Conservation (phyloP, 768 basidiomycete genomes). For the Russula sp. region DNA sequence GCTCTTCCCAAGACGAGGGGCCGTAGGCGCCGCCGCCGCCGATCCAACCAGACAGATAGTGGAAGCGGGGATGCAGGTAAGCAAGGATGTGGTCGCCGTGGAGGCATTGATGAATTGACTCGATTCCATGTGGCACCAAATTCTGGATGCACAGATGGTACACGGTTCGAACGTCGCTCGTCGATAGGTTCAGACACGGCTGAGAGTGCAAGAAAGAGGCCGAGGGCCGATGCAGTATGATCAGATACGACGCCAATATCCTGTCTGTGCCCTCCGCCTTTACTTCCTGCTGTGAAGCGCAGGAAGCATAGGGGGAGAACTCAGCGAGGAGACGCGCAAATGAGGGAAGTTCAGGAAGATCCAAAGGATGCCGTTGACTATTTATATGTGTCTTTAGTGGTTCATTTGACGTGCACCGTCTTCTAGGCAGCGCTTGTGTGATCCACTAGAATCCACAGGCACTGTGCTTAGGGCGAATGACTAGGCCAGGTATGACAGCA, state of each 20-base stretch:
- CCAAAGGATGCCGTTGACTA: not conserved
- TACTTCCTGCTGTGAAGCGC: not conserved
- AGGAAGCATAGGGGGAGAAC: not conserved
- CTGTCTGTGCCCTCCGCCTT: not conserved
- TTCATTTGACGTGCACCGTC: not conserved
- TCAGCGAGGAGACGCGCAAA: conserved; percentile 6
- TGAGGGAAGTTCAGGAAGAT: not conserved
- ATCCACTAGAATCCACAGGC: not conserved
- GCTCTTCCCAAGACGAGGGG: not conserved
- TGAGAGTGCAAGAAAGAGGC: not conserved
- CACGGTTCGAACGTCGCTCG: not conserved
- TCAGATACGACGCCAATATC: not conserved
- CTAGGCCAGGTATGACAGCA: not conserved
- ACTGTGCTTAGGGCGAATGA: not conserved
- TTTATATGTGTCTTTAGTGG: not conserved
- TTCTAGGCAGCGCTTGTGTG: no score
- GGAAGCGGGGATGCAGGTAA: not conserved
- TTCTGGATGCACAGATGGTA: not conserved
- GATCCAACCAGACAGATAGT: not conserved
- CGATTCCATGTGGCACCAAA: not conserved
- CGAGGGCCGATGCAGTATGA: not conserved
- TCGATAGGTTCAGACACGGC: not conserved
- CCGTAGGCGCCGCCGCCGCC: not conserved
- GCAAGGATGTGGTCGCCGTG: not conserved
- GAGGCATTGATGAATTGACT: not conserved